Evolutionary conservation across 805 yeast genomes (phyloP).

Genomic region (Metschnikowia hibisci): DNA sequence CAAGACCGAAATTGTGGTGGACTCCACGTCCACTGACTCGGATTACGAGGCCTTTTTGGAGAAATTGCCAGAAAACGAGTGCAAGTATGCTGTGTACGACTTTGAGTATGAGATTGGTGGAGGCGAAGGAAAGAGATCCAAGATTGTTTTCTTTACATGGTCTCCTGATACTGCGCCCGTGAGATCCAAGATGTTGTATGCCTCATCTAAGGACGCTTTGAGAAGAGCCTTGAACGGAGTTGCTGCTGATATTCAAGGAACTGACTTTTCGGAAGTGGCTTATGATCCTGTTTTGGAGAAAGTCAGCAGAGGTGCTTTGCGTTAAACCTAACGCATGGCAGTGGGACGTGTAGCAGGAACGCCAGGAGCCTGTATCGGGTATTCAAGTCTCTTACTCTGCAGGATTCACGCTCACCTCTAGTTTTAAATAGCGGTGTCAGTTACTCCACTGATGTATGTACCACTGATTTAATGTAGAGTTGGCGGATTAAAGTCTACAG

Average conservation of each 20-base stretch:
- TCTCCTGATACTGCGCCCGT: slow-evolving; percentile 97
- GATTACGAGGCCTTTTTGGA: slow-evolving; percentile 85
- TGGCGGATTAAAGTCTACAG: too few species aligned
- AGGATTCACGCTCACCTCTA: neutral
- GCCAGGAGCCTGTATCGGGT: neutral
- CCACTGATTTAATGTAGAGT: too few species aligned
- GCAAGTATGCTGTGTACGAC: slow-evolving; percentile 95
- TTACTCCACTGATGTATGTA: too few species aligned
- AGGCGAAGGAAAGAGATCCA: slow-evolving; percentile 92
- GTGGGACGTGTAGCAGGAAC: neutral
- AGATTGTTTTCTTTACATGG: slow-evolving; percentile 76
- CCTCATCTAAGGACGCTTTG: slow-evolving; percentile 95
- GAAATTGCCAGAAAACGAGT: slow-evolving; percentile 90
- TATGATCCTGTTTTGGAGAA: slow-evolving; percentile 88
- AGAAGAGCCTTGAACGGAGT: slow-evolving; percentile 97
- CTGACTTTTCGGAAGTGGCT: slow-evolving; percentile 95
- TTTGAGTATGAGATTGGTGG: slow-evolving; percentile 88
- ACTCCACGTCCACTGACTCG: slow-evolving; percentile 66
- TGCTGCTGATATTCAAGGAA: slow-evolving; percentile 93
- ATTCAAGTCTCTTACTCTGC: neutral
- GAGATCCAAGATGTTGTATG: slow-evolving; percentile 96
- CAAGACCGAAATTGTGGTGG: slow-evolving; percentile 90
- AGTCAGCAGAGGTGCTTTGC: slow-evolving; percentile 71
- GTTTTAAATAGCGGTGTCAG: neutral
- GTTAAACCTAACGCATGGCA: neutral